Evolutionary conservation across 495 filamentous ascomycete genomes (phyloP), one percentile per base, ranked within the genome.

Genomic region (Hypoxylon cercidicola): DNA sequence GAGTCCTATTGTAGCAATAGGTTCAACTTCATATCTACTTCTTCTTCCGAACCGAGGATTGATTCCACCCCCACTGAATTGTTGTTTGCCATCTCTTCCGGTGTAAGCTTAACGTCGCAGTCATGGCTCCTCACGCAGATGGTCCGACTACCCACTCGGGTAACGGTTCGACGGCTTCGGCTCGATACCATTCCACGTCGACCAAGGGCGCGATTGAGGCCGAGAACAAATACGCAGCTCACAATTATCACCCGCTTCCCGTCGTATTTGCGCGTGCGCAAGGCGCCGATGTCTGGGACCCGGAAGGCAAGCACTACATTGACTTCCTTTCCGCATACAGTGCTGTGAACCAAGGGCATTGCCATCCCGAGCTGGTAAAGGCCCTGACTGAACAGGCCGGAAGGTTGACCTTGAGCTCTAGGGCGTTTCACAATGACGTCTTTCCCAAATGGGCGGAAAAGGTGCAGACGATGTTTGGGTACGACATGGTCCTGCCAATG

Each of bases 401-500:
- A 60, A 88, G 93, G 15, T 78, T 99, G 75, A 97, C 95, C 1
- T 84, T 99, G 61, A 97, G 93, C 76, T 97, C 93, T 48, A 88
- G 95, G 51, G 95, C 95, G 25, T 99, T 99, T 81, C 90, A 98
- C 82, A 99, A 99, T 75, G 95, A 99, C 82, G 95, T 99, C 34
- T 98, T 99, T 81, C 95, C 95, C 39, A 86, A 89, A 48, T 99
- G 97, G 81, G 93, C 95, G 40, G 87, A 97, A 77, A 96, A 93
- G 76, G 90, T 97, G 51, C 94, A 91, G 64, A 73, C 85, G 52
- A 76, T 82, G 69, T 97, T 97, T 72, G 94, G 92, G 44, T 99
- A 93, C 77, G 96, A 98, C 75, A 99, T 98, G 95, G 93, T 97
- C 20, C 78, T 99, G 78, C 95, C 95, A 46, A 98, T 99, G 95